A percentile compares a stretch with the other conserved stretches of the same genome.
These are phyloP conservation scores for Microsporum canis DNA, from an alignment of 2,329 filamentous ascomycete species.

Conservation along the genomic window DNA sequence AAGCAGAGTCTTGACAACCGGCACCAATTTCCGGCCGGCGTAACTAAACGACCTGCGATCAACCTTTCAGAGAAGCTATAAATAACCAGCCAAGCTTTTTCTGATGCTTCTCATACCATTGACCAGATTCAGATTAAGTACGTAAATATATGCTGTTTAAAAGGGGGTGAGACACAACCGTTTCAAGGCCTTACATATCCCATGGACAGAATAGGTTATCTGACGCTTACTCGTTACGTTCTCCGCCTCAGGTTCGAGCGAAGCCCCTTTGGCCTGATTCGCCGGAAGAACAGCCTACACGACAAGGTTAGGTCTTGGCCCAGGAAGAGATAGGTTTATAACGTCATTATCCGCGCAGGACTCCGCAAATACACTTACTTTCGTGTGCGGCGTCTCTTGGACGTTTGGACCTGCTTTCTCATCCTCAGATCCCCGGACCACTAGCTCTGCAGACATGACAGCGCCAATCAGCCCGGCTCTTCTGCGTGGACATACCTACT, in stretches of 20 bases:
- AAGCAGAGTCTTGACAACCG: background rate
- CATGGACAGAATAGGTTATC: background rate
- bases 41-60: background rate
- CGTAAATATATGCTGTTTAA: background rate
- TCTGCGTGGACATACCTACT: background rate
- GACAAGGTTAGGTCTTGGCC: background rate
- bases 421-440: background rate
- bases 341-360: background rate
- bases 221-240: background rate
- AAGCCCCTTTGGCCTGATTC: background rate
- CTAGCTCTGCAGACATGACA: background rate
- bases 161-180: background rate
- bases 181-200: background rate
- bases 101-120: background rate
- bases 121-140: background rate
- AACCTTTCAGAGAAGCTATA: background rate
- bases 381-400: background rate
- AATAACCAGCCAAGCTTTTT: background rate
- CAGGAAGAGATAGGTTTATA: background rate
- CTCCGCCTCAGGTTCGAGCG: background rate
- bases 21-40: constrained; percentile 3
- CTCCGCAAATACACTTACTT: background rate
- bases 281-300: background rate
- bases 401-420: too few species aligned
- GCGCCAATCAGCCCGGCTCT: background rate